Conservation (phyloP, 2,329 filamentous ascomycete species). For the Whalleya microplaca region DNA sequence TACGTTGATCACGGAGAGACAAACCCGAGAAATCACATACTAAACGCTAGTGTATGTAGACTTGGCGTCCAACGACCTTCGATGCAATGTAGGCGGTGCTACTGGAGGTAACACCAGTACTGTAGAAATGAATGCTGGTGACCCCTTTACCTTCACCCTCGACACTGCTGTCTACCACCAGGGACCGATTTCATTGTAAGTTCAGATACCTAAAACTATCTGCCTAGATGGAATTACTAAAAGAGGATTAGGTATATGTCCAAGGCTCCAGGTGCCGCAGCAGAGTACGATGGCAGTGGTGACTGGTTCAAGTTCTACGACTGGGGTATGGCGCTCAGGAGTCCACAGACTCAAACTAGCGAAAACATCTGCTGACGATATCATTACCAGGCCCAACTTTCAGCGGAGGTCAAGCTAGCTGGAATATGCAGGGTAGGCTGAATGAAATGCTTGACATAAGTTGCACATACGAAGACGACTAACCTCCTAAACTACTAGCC, state of each 20-base stretch:
- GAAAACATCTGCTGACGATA: neutral
- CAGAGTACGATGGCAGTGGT: conserved; percentile 44
- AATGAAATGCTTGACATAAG: neutral
- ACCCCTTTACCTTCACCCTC: conserved; percentile 43
- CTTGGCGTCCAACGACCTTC: conserved; percentile 44
- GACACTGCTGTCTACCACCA: conserved; percentile 48
- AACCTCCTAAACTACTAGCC: conserved; percentile 13
- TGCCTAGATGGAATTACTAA: neutral
- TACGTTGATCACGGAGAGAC: conserved; percentile 5
- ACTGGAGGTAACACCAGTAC: conserved; percentile 41
- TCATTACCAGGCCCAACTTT: conserved; percentile 36
- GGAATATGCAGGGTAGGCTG: conserved; percentile 39
- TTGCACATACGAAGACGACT: neutral
- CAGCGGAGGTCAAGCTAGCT: conserved; percentile 37
- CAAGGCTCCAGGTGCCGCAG: conserved; percentile 40
- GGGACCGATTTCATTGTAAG: conserved; percentile 41
- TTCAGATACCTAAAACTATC: conserved; percentile 8
- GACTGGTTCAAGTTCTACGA: conserved; percentile 48
- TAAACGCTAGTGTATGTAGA: conserved; percentile 28
- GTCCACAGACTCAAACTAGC: too few species aligned
- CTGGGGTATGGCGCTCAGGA: conserved; percentile 31
- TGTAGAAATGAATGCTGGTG: conserved; percentile 42
- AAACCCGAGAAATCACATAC: neutral
- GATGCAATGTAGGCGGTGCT: conserved; percentile 45
- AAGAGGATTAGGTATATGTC: conserved; percentile 43